These are phyloP conservation scores for Asclepias syriaca DNA, from an alignment of 257 asterid genomes.

Conservation along the genomic window DNA sequence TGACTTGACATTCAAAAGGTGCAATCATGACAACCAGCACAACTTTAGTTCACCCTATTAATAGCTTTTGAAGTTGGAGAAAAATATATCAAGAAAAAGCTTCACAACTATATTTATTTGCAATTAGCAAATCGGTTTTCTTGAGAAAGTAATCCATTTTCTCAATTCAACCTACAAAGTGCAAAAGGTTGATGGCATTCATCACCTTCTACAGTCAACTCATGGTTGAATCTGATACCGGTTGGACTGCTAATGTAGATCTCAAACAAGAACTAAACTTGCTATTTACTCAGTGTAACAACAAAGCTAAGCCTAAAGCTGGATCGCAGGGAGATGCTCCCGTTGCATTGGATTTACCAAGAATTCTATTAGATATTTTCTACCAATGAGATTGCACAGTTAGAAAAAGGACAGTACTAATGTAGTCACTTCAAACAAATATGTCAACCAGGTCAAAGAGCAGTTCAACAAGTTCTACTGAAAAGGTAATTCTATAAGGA, in stretches of 20 bases:
- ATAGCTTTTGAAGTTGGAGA: neutral
- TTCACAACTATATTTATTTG: neutral
- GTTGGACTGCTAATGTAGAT: too few species aligned
- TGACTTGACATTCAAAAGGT: neutral
- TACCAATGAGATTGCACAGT: neutral
- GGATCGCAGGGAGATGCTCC: neutral
- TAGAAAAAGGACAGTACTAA: neutral
- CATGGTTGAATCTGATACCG: too few species aligned
- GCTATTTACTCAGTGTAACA: neutral
- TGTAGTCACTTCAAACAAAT: neutral
- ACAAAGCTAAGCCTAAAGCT: neutral
- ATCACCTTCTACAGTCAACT: neutral
- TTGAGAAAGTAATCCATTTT: neutral
- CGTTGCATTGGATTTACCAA: neutral
- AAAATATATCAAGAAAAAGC: neutral
- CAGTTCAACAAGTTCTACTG: neutral
- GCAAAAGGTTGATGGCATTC: neutral
- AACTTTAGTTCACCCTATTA: neutral
- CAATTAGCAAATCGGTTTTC: neutral
- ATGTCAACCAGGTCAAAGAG: neutral
- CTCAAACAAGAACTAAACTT: too few species aligned
- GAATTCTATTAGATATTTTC: neutral
- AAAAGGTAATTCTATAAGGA: neutral
- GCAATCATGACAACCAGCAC: neutral
- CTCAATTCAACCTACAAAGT: neutral